Evolutionary conservation across 192 early-diverging fungal genomes (phyloP).

Genomic region (Piromyces finnis): DNA sequence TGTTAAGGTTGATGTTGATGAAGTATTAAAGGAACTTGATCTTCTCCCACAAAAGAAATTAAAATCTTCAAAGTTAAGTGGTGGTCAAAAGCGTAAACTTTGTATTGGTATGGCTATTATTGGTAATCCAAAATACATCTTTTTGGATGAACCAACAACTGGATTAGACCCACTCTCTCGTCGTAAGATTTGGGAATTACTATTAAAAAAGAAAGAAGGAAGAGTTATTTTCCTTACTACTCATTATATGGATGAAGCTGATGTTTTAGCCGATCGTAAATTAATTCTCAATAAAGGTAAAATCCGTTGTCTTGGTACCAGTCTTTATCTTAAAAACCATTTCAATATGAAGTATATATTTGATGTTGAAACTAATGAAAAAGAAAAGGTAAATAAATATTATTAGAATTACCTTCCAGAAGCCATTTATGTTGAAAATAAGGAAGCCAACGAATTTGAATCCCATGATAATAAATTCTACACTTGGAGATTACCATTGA

Average conservation of each 20-base stretch:
- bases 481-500: background rate
- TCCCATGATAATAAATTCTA: background rate
- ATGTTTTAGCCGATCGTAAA: slow-evolving; percentile 14
- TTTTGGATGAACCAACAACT: slow-evolving; percentile 36
- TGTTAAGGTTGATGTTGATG: too few species aligned
- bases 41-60: too few species aligned
- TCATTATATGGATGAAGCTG: slow-evolving; percentile 47
- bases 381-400: background rate
- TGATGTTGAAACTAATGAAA: background rate
- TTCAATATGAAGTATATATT: background rate
- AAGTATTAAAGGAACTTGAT: too few species aligned
- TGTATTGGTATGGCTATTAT: too few species aligned
- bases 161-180: slow-evolving; percentile 34
- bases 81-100: too few species aligned
- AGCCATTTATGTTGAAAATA: background rate
- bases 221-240: slow-evolving; percentile 39
- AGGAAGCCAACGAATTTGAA: background rate
- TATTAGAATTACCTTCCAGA: background rate
- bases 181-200: slow-evolving; percentile 30
- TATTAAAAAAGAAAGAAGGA: slow-evolving; percentile 21
- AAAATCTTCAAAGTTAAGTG: too few species aligned
- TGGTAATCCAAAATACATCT: too few species aligned
- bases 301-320: too few species aligned
- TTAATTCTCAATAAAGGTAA: too few species aligned
- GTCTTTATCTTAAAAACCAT: background rate